Base-by-base conservation (phyloP, 2,329 filamentous ascomycete species). In the Colletotrichum incanum region DNA sequence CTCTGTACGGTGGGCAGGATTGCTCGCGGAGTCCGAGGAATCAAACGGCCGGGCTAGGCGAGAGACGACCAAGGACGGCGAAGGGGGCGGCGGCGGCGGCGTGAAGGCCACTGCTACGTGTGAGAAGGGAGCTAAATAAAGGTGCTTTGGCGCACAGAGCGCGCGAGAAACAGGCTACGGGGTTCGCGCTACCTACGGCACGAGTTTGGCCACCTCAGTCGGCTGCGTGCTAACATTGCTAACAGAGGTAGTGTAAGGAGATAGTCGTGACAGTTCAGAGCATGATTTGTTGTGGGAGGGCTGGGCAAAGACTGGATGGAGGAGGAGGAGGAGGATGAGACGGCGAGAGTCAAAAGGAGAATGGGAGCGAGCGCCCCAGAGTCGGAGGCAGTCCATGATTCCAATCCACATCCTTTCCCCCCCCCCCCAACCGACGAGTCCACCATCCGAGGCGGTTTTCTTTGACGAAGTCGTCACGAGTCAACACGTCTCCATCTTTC, bases 21-120 rank as follows among this genome's bases (percentile, higher is more conserved):
- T 6, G 52, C 26, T 55, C 18, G 52, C 52, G 18, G 4, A 56
- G 12, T 14, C 52, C 52, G 18, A 20, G 9, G 41, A 23, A 26
- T 49, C n/a, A 49, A 58, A 58, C 50, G 63, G 28, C 63, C 54
- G 43, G 31, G 39, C 54, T 60, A 12, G 56, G 28, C 37, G 28
- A 62, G 14, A 14, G 34, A 8, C n/a, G 54, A 26, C n/a, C 4
- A 23, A 26, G 34, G 45, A 23, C n/a, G 26, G 37, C 49, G 45
- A 20, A 55, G 37, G 41, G 41, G 23, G n/a, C 47, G 11, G 23
- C n/a, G 11, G 23, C n/a, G 43, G 41, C 28, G 64, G 59, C 39
- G n/a, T 59, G 20, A n/a, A 45, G 28, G 7, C 37, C 28, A 20
- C 7, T n/a, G 14, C 26, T 60, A 8, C 45, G 45, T 18, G 41